Base-by-base conservation (phyloP, 2,329 filamentous ascomycete species). In the Aspergillus vadensis region DNA sequence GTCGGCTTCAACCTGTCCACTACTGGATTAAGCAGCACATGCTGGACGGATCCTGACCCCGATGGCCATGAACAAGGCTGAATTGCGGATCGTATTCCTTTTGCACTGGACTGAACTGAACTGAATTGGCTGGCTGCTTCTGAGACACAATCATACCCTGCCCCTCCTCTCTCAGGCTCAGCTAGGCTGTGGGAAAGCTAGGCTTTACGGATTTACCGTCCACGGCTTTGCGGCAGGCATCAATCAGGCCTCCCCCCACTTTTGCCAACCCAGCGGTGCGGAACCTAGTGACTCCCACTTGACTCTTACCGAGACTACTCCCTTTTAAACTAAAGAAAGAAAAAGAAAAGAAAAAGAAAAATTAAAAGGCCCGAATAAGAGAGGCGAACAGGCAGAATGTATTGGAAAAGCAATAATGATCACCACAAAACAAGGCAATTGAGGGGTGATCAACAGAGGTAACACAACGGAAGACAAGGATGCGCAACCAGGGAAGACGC, bases 401-500 rank as follows among this genome's bases (percentile, higher is more conserved):
- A 30, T 50, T 17, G 14, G 47, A 19, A 50, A 32, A 17, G n/a
- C 25, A 50, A 50, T 32, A 44, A 44, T 44, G 41, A 25, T 27
- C 41, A 41, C 17, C 39, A 23, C 25, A 23, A 44, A 27, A 32
- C 36, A 23, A 55, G 53, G 53, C 38, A 30, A 43, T 43, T 41
- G 36, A 55, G 17, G 32, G 38, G 15, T 41, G 52, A 47, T 23
- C 25, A 47, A 17, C 53, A 30, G 53, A 43, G 25, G 27, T 47
- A 25, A 47, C 23, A 30, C 38, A 43, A 21, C 53, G 39, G 41
- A 21, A 36, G 43, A 41, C 53, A 43, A 32, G 41, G 39, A 41
- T 55, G 38, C 39, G 41, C n/a, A n/a, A 19, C n/a, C 32, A 55
- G 43, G 52, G n/a, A 47, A 53, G 38, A 36, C 23, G 41, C 44